phyloP scores from a whole-genome alignment of 257 asterid species.

The Plantago major region DNA sequence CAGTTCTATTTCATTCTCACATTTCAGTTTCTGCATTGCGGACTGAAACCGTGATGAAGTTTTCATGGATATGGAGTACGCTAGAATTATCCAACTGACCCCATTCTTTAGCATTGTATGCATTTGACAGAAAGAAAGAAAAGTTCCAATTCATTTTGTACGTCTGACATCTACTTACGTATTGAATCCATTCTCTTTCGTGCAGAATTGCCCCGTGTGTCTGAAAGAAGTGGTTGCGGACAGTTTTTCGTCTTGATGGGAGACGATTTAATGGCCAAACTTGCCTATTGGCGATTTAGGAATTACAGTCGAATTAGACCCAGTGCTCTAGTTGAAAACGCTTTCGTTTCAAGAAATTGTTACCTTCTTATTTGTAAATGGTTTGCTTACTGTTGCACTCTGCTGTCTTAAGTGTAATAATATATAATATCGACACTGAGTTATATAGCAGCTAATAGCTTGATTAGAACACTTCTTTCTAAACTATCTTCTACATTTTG shows the following conservation, averaged over 20 bases:
- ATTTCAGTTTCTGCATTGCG: not conserved
- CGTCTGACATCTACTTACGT: not conserved
- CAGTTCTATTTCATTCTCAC: not conserved
- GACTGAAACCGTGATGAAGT: not conserved
- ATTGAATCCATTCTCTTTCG: conserved; percentile 1
- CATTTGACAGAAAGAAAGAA: not conserved
- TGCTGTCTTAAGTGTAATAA: conserved; percentile 10
- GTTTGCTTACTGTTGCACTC: conserved; percentile 8
- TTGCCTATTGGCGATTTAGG: not conserved
- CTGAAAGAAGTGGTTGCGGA: conserved; percentile 67
- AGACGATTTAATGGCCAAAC: not conserved
- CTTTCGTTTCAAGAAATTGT: conserved; percentile 11
- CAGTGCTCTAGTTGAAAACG: conserved; percentile 8
- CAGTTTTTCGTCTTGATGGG: conserved; percentile 22
- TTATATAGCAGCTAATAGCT: too few species aligned
- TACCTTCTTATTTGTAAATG: conserved; percentile 18
- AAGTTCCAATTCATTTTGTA: not conserved
- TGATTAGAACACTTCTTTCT: too few species aligned
- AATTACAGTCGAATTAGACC: not conserved
- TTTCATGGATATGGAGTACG: too few species aligned
- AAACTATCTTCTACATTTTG: too few species aligned
- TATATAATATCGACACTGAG: not conserved
- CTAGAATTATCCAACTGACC: too few species aligned
- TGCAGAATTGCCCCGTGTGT: conserved; percentile 82
- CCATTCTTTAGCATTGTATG: too few species aligned